A percentile compares a stretch with the other conserved stretches of the same genome.
phyloP scores from a whole-genome alignment of 306 rosid species.

The Canavalia ensiformis region DNA sequence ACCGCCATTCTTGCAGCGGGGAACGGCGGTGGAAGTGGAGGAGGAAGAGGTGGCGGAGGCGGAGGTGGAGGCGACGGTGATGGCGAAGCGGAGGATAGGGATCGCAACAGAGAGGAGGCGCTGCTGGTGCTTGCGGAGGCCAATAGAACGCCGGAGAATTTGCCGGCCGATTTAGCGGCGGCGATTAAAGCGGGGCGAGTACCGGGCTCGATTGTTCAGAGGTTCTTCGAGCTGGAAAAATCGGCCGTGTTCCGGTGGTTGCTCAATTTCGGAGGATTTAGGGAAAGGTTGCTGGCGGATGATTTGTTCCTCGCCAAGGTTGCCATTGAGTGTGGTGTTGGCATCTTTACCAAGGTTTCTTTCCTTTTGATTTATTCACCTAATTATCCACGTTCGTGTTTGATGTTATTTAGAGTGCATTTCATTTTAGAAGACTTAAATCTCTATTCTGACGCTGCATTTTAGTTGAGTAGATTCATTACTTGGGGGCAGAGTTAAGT shows the following conservation, averaged over 20 bases:
- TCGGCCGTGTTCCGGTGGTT: slow-evolving; percentile 77
- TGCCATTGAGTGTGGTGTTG: slow-evolving; percentile 96
- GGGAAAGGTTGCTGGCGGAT: slow-evolving; percentile 89
- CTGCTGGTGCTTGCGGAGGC: slow-evolving; percentile 66
- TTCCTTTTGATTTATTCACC: background rate
- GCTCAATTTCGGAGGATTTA: slow-evolving; percentile 89
- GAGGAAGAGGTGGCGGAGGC: slow-evolving; percentile 15
- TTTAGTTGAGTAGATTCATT: background rate
- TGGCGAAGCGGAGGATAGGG: slow-evolving; percentile 61
- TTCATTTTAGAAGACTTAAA: no score
- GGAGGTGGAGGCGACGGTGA: slow-evolving; percentile 38
- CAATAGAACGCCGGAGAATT: slow-evolving; percentile 66
- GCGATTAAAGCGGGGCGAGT: slow-evolving; percentile 77
- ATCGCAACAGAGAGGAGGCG: slow-evolving; percentile 76
- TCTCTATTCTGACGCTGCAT: background rate
- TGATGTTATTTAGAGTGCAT: no score
- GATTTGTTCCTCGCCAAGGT: slow-evolving; percentile 90
- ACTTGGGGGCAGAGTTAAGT: background rate
- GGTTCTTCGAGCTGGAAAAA: slow-evolving; percentile 83
- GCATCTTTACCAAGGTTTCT: slow-evolving; percentile 87
- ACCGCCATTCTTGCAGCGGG: slow-evolving; percentile 43
- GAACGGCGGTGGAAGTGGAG: slow-evolving; percentile 5
- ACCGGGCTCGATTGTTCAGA: slow-evolving; percentile 75
- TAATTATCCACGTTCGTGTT: background rate
- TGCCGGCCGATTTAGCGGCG: slow-evolving; percentile 81